Base-by-base conservation (phyloP, 306 rosid species). In the Ormosia semicastrata region DNA sequence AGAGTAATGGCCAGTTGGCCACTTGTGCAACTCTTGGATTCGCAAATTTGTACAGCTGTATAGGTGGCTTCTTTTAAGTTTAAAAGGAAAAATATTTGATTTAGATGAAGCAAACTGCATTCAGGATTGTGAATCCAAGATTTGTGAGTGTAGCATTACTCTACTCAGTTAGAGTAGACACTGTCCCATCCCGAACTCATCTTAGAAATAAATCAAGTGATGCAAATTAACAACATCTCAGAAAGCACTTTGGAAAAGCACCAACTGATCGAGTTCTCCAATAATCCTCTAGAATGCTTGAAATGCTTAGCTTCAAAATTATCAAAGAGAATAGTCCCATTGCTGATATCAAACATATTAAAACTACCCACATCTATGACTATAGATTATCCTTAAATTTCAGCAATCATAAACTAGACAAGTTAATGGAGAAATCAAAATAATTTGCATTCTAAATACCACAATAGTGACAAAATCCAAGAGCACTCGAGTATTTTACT, bases 391-490 rank as follows among this genome's bases (percentile, higher is more conserved):
- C 60, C 37, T 49, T 9, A 5, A 68, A 67, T 54, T 39, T 66
- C 50, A 34, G 75, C 32, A 46, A 63, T 4, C 71, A 74, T 57
- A 83, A 75, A 79, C 66, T 56, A 79, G 49, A 75, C 13, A 80
- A 40, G 32, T 24, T 17, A 32, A 41, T 14, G 32, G 17, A 71
- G 12, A 77, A 34, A 50, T 40, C 24, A 58, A 73, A 56, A 60
- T 39, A n/a, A 44, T 18, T 47, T 47, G 46, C 73, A 29, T 53
- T 68, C 50, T 69, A 54, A 24, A 72, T 59, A 75, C 39, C 77
- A 54, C 39, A 70, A 14, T 37, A 71, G 39, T 6, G 63, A 41
- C 24, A 77, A n/a, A 30, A 29, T 43, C 68, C 60, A 71, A 60
- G 46, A 43, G 58, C 30, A 62, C 43, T 50, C 8, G 46, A 75